A percentile compares a stretch with the other conserved stretches of the same genome.
These are phyloP conservation scores for Mortierella hygrophila DNA, from an alignment of 192 early-diverging fungal species.

Conservation along the genomic window DNA sequence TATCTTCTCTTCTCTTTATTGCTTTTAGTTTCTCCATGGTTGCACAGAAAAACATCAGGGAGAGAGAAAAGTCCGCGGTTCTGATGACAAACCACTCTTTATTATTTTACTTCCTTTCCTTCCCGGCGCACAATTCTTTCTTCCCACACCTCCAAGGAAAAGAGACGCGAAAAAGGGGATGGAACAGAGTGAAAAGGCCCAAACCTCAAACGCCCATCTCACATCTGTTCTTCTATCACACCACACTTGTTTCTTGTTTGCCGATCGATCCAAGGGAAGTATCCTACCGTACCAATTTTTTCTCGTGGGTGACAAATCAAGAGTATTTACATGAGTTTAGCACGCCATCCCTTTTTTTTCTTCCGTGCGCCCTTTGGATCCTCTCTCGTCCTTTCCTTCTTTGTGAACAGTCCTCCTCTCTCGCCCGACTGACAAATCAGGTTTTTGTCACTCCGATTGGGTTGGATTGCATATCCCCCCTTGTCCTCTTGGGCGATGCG, in stretches of 20 bases:
- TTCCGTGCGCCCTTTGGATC: background rate
- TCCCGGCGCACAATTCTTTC: background rate
- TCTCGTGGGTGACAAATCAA: conserved; percentile 3
- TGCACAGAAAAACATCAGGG: background rate
- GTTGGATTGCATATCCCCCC: background rate
- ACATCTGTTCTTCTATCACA: background rate
- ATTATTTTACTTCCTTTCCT: background rate
- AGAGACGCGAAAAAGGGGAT: conserved; percentile 2
- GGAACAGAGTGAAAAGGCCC: background rate
- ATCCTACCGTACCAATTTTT: background rate
- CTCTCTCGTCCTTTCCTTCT: background rate
- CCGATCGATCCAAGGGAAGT: background rate
- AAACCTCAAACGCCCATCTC: background rate
- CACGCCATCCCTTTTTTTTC: background rate
- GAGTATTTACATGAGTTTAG: background rate
- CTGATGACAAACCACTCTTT: background rate
- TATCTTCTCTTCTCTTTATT: background rate
- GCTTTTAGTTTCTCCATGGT: background rate
- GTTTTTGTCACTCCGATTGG: conserved; percentile 6
- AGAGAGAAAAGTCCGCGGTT: background rate
- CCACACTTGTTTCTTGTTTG: background rate
- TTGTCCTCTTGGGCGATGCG: background rate
- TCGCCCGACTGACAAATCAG: conserved; percentile 10
- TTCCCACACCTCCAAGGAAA: too few relatives aligned
- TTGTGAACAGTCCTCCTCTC: background rate